Evolutionary conservation across 2,329 filamentous ascomycete species (phyloP).

Genomic region (Elsinoe ampelina): DNA sequence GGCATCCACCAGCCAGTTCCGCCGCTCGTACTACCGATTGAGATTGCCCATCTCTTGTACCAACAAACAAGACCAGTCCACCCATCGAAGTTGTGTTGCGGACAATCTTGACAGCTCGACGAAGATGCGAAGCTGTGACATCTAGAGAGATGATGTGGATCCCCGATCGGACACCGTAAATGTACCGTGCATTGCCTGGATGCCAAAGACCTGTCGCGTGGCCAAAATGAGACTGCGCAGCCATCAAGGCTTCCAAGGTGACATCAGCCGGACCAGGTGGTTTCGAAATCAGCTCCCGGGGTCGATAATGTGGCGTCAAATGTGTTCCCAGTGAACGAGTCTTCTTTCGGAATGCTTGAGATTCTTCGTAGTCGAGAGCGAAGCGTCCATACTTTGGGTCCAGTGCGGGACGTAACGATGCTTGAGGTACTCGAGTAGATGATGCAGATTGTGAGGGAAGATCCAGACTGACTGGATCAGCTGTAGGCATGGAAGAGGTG

Average conservation of each 20-base stretch:
- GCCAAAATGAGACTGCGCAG: slow-evolving; percentile 78
- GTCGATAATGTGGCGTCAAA: slow-evolving; percentile 50
- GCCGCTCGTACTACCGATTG: slow-evolving; percentile 73
- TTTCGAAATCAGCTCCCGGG: slow-evolving; percentile 56
- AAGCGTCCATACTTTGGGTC: slow-evolving; percentile 17
- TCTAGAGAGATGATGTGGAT: slow-evolving; percentile 93
- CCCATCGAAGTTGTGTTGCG: slow-evolving; percentile 74
- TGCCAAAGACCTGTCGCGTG: slow-evolving; percentile 91
- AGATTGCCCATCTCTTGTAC: slow-evolving; percentile 74
- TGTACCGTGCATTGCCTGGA: slow-evolving; percentile 85
- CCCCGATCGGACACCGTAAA: slow-evolving; percentile 78
- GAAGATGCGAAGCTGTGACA: slow-evolving; percentile 74
- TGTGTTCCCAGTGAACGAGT: slow-evolving; percentile 25
- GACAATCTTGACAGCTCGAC: slow-evolving; percentile 87
- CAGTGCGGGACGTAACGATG: neutral
- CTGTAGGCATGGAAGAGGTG: neutral
- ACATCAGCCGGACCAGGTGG: slow-evolving; percentile 72
- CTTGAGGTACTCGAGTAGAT: neutral
- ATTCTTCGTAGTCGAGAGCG: slow-evolving; percentile 35
- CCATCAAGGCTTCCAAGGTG: slow-evolving; percentile 82
- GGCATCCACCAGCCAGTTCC: slow-evolving; percentile 65
- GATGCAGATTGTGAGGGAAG: neutral
- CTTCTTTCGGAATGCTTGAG: slow-evolving; percentile 29
- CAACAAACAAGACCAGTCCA: slow-evolving; percentile 83
- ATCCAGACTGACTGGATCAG: slow-evolving; percentile 4